A percentile compares a stretch with the other conserved stretches of the same genome.
These are phyloP conservation scores for Fusarium tricinctum DNA, from an alignment of 2,329 filamentous ascomycete species.

Conservation along the genomic window DNA sequence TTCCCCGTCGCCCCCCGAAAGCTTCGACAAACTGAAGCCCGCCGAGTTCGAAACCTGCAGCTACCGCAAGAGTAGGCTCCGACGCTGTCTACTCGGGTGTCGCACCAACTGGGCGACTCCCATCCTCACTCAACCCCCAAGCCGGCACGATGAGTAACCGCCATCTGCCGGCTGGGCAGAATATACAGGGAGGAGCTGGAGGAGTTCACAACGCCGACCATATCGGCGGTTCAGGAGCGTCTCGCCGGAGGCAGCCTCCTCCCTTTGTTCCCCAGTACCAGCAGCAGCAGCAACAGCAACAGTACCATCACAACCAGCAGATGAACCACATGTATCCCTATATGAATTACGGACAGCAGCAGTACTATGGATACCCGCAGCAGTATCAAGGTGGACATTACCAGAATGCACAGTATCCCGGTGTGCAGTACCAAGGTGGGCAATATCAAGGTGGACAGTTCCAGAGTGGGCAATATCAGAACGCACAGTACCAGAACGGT, in stretches of 20 bases:
- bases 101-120: slow-evolving; percentile 55
- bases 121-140: slow-evolving; percentile 61
- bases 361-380: slow-evolving; percentile 69
- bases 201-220: slow-evolving; percentile 55
- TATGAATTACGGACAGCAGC: slow-evolving; percentile 63
- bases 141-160: slow-evolving; percentile 82
- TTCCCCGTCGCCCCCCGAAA: slow-evolving; percentile 23
- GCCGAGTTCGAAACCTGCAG: slow-evolving; percentile 21
- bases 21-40: slow-evolving; percentile 45
- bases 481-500: slow-evolving; percentile 45
- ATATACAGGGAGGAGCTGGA: slow-evolving; percentile 64
- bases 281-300: slow-evolving; percentile 51
- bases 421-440: slow-evolving; percentile 41
- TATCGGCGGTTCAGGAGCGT: slow-evolving; percentile 54
- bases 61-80: slow-evolving; percentile 35
- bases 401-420: slow-evolving; percentile 43
- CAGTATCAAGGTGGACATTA: slow-evolving; percentile 62
- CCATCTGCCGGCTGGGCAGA: slow-evolving; percentile 83
- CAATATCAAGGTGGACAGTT: slow-evolving; percentile 60
- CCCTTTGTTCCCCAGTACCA: slow-evolving; percentile 58
- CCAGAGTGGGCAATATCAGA: slow-evolving; percentile 49
- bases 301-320: slow-evolving; percentile 57
- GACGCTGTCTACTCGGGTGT: slow-evolving; percentile 50
- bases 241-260: slow-evolving; percentile 57
- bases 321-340: slow-evolving; percentile 67